These are phyloP conservation scores for Suillus subluteus DNA, from an alignment of 768 basidiomycete genomes.

Conservation along the genomic window DNA sequence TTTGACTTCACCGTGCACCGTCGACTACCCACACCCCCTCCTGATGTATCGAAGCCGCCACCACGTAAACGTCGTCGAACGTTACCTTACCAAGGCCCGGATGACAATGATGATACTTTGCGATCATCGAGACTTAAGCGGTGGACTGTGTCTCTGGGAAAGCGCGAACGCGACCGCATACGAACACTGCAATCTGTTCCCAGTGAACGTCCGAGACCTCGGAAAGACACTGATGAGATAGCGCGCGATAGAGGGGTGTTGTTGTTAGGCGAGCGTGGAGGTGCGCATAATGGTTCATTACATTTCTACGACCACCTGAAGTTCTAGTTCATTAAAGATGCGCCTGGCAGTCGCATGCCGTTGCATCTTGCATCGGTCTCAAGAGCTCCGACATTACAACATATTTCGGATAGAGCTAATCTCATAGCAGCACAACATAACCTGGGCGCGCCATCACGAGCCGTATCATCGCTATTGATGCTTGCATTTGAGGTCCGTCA, in stretches of 20 bases:
- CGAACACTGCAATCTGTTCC: constrained; percentile 50
- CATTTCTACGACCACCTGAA: not conserved
- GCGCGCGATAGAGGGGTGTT: constrained; percentile 69
- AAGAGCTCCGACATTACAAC: constrained; percentile 72
- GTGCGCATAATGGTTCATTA: constrained; percentile 40
- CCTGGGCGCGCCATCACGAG: constrained; percentile 58
- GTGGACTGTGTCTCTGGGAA: constrained; percentile 75
- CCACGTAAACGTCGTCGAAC: constrained; percentile 70
- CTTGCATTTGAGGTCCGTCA: constrained; percentile 72
- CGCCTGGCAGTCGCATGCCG: constrained; percentile 70
- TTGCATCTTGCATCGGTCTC: constrained; percentile 77
- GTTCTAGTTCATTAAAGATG: constrained; percentile 43
- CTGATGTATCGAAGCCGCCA: constrained; percentile 61
- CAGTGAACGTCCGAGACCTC: constrained; percentile 47
- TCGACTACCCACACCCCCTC: constrained; percentile 66
- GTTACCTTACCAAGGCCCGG: constrained; percentile 73
- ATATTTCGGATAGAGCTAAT: constrained; percentile 79
- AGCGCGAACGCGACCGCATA: constrained; percentile 75
- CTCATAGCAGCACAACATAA: constrained; percentile 82
- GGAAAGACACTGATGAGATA: constrained; percentile 66
- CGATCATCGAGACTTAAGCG: constrained; percentile 69
- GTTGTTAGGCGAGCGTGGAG: constrained; percentile 66
- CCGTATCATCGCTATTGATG: constrained; percentile 70
- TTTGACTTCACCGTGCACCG: constrained; percentile 80
- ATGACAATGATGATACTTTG: constrained; percentile 56